A percentile compares a stretch with the other conserved stretches of the same genome.
Conservation (phyloP, 257 asterid species). For the Pogostemon cablin region DNA sequence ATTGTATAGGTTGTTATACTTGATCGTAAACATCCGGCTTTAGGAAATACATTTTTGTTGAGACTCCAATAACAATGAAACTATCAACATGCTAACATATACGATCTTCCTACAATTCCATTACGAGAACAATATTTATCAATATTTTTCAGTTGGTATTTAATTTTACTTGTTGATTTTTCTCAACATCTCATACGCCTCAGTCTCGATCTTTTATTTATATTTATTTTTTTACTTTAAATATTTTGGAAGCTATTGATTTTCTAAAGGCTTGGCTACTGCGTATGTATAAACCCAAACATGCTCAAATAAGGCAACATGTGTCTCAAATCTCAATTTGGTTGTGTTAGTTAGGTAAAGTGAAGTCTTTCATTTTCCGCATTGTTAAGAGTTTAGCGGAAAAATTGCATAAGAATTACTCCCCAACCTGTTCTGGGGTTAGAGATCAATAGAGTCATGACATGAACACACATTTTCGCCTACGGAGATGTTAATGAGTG, state of each 20-base stretch:
- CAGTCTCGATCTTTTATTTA: too few relatives aligned
- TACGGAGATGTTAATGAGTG: slow-evolving; percentile 1
- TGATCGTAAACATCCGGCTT: not conserved
- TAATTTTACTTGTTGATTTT: too few relatives aligned
- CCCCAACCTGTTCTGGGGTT: not conserved
- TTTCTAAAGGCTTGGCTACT: not conserved
- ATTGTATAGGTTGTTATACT: not conserved
- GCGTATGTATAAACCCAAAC: not conserved
- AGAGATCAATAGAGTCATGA: not conserved
- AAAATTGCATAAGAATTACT: not conserved
- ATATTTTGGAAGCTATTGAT: not conserved
- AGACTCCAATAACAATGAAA: not conserved
- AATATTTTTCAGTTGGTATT: too few relatives aligned
- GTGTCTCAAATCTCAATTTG: not conserved
- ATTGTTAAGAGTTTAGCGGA: not conserved
- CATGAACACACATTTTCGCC: not conserved
- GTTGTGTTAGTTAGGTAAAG: slow-evolving; percentile 9
- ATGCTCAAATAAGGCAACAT: not conserved
- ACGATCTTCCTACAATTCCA: slow-evolving; percentile 1
- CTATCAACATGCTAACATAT: not conserved
- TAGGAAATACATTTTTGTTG: not conserved
- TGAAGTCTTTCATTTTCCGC: not conserved
- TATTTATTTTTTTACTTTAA: not conserved
- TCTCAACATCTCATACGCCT: too few relatives aligned
- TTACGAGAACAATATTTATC: not conserved